Base-by-base conservation (phyloP, 2,329 filamentous ascomycete genomes). In the Metarhizium robertsii region DNA sequence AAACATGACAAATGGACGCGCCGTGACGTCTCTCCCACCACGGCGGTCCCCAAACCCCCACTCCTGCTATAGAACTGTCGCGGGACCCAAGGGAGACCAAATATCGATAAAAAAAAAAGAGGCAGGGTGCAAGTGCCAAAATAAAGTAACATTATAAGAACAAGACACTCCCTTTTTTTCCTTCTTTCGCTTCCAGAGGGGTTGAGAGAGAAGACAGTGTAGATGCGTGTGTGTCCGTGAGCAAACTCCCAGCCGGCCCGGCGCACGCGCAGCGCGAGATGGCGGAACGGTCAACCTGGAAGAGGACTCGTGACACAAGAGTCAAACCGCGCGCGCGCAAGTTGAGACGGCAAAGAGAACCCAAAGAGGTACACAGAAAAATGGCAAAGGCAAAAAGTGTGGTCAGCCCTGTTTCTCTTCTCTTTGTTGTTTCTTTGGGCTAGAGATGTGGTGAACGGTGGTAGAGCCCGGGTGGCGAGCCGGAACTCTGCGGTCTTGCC, bases 171-270 rank as follows among this genome's bases (percentile, higher is more conserved):
- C 36, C 18, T 11, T 34, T 11, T 8, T 34, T 25, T 25, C 25
- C 4, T 25, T 42, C 7, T 48, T 54, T 25, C 30, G 38, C 43
- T 49, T 55, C 49, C 62, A 61, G 60, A 53, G 61, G 67, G 71
- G 75, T 77, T 79, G 76, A 81, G 78, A 82, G 81, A 84, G 81
- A 85, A 85, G 81, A 85, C 81, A 85, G 80, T 73, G 73, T 77
- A n/a, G n/a, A 43, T 52, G 30, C 29, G 6, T 51, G 49, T 54
- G 55, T 38, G 30, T 29, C 30, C 4, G 25, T 42, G 50, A 30
- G 74, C 62, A 61, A 25, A 59, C 55, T 59, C 63, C 61, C 58
- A 55, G 53, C 50, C 51, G 56, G 16, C 38, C 53, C 13, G 30
- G 38, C 25, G 25, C 16, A 52, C n/a, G 50, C 34, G 43, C 49